Base-by-base conservation (phyloP, 768 basidiomycete genomes). In the Hypsizygus marmoreus region DNA sequence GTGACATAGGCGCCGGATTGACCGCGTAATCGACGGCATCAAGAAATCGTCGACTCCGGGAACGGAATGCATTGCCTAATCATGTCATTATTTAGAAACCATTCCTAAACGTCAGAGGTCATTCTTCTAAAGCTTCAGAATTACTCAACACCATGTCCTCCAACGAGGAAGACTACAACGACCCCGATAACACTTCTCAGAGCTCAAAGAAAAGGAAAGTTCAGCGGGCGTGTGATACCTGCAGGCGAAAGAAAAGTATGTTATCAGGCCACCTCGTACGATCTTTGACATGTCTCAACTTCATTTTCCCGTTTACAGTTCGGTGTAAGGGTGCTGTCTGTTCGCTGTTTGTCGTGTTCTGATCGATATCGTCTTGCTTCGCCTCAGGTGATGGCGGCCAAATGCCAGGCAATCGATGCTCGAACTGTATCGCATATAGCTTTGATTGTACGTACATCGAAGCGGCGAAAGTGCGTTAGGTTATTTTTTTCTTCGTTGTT, bases 171-270 rank as follows among this genome's bases (percentile, higher is more conserved):
- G 83, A 86, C 23, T 71, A 66, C 61, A 71, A 77, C 57, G 79
- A 81, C 17, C 43, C 54, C 6, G 78, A 80, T 0, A 54, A 49
- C 34, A 41, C 55, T 30, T 52, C 58, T 4, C 72, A 69, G 3
- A 70, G 67, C 14, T 63, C 65, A 14, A 90, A 91, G 72, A 88
- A 87, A 61, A 68, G 88, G 29, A 74, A 81, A 50, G 76, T 90
- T 23, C 86, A 88, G 64, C 68, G 89, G 22, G 89, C 89, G 6
- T 93, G 91, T 59, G 90, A 92, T 58, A 77, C 83, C 0, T 93
- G 91, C 60, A 73, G 91, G 28, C 73, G 88, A 46, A 92, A 91
- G 74, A 94, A 94, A 69, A 83, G 88, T 85, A 47, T 51, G 79
- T 65, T 23, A 12, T 9, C 16, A 25, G 20, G 16, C 43, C 19